Conservation (phyloP, 192 early-diverging fungal genomes). For the Chytriomyces confervae region DNA sequence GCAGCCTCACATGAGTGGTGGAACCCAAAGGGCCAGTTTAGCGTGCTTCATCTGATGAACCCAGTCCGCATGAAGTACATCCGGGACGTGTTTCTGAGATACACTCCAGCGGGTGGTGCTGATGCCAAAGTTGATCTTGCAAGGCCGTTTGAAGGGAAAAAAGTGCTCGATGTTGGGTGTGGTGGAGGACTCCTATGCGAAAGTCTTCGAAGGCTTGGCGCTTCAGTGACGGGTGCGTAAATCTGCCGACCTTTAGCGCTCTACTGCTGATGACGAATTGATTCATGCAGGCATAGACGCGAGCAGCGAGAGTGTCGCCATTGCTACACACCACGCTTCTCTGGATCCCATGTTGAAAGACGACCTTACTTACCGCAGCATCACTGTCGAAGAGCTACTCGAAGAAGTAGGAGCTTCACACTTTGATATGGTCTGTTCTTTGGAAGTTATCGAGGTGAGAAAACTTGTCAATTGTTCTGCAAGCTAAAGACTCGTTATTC, state of each 20-base stretch:
- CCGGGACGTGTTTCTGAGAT: conserved; percentile 47
- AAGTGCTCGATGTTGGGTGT: conserved; percentile 89
- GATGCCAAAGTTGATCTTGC: background rate
- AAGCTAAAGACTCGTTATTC: background rate
- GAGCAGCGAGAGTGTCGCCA: conserved; percentile 77
- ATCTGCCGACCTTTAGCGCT: too few relatives aligned
- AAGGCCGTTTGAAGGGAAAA: conserved; percentile 55
- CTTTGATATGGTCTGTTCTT: conserved; percentile 82
- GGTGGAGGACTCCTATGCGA: conserved; percentile 92
- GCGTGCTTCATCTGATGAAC: conserved; percentile 74
- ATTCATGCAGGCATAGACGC: conserved; percentile 79
- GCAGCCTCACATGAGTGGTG: conserved; percentile 82
- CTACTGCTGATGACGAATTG: too few relatives aligned
- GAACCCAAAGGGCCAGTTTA: conserved; percentile 84
- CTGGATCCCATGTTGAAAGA: conserved; percentile 67
- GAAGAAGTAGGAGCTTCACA: conserved; percentile 32
- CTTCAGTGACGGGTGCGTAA: conserved; percentile 26
- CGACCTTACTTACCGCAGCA: background rate
- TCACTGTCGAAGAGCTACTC: conserved; percentile 20
- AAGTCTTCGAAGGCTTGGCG: conserved; percentile 49
- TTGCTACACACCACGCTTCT: conserved; percentile 74
- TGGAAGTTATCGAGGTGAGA: conserved; percentile 84
- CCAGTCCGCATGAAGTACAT: conserved; percentile 74
- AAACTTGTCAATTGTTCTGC: background rate
- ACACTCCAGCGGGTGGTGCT: conserved; percentile 13